Evolutionary conservation across 2,329 filamentous ascomycete species (phyloP).

Genomic region (Cercospora citrullina): DNA sequence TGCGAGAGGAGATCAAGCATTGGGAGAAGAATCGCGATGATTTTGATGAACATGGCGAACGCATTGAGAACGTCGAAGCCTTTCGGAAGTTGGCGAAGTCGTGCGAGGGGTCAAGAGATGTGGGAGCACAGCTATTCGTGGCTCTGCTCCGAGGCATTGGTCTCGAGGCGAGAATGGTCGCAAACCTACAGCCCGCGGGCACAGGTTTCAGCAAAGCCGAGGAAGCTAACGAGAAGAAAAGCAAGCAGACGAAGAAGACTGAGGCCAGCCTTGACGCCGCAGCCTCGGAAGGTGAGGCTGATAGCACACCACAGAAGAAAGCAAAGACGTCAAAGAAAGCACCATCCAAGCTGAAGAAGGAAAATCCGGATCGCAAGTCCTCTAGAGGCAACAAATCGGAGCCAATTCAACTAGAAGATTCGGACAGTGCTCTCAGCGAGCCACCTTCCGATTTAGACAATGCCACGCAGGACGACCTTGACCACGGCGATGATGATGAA

Average conservation of each 20-base stretch:
- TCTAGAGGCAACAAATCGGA: conserved; percentile 36
- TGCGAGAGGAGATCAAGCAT: conserved; percentile 72
- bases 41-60: conserved; percentile 70
- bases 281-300: conserved; percentile 17
- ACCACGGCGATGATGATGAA: conserved; percentile 55
- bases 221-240: conserved; percentile 61
- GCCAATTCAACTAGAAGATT: conserved; percentile 51
- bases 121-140: conserved; percentile 87
- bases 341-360: conserved; percentile 10
- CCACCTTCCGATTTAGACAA: conserved; percentile 44
- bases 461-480: conserved; percentile 28
- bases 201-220: conserved; percentile 90
- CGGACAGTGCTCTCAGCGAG: conserved; percentile 50
- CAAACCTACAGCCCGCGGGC: conserved; percentile 80
- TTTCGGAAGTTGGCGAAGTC: conserved; percentile 68
- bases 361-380: conserved; percentile 32
- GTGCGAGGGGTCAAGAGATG: conserved; percentile 79
- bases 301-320: conserved; percentile 13
- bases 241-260: conserved; percentile 33
- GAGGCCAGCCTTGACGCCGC: conserved; percentile 6
- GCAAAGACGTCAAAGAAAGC: conserved; percentile 27
- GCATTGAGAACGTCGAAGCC: conserved; percentile 63
- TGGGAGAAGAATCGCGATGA: conserved; percentile 66
- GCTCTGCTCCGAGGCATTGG: conserved; percentile 78
- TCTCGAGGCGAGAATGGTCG: conserved; percentile 78